phyloP scores from a whole-genome alignment of 305 asterid genomes.

The Ilex paraguariensis region DNA sequence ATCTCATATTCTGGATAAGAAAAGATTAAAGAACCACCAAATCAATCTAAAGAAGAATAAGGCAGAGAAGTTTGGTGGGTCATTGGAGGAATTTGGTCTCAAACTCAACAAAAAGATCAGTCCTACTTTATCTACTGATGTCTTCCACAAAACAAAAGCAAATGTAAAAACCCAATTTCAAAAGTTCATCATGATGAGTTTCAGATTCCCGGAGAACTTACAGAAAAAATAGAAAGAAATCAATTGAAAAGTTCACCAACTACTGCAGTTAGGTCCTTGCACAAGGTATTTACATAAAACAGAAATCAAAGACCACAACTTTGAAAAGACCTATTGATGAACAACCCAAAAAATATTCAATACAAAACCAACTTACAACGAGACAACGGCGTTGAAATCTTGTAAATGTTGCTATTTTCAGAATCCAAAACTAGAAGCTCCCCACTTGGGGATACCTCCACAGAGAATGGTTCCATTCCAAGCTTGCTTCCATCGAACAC shows the following conservation, averaged over 20 bases:
- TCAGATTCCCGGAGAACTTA: conserved; percentile 23
- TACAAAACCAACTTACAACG: conserved; percentile 27
- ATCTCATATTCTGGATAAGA: conserved; percentile 10
- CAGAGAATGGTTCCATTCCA: conserved; percentile 79
- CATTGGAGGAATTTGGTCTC: conserved; percentile 18
- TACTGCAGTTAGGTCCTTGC: no score
- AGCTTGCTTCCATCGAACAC: conserved; percentile 94
- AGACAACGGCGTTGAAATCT: conserved; percentile 70
- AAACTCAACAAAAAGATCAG: conserved; percentile 18
- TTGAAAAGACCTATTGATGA: not conserved
- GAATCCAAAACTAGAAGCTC: conserved; percentile 74
- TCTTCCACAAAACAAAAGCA: conserved; percentile 54
- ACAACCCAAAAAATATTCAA: no score
- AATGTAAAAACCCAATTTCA: conserved; percentile 17
- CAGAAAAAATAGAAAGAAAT: conserved; percentile 20
- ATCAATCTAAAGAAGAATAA: conserved; percentile 39
- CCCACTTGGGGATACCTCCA: conserved; percentile 64
- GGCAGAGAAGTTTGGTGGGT: conserved; percentile 21
- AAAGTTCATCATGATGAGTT: conserved; percentile 12
- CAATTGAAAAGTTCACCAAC: not conserved
- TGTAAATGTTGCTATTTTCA: conserved; percentile 81
- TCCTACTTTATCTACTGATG: conserved; percentile 23
- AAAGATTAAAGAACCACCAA: conserved; percentile 10
- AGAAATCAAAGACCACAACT: conserved; percentile 18
- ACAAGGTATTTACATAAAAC: conserved; percentile 5